These are phyloP conservation scores for Nelumbo lutea DNA, from an alignment of 164 flowering plant species.

Conservation along the genomic window DNA sequence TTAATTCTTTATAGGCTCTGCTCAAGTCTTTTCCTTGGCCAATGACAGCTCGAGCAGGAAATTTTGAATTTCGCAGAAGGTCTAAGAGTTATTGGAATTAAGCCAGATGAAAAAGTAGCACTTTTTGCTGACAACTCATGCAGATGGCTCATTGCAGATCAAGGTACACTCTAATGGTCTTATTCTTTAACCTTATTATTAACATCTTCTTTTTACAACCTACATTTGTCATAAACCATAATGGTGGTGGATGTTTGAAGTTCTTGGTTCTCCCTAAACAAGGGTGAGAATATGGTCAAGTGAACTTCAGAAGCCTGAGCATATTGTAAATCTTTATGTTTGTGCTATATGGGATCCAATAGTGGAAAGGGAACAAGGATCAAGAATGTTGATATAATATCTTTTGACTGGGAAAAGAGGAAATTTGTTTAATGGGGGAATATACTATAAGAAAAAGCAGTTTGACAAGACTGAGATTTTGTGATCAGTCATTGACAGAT, in stretches of 20 bases:
- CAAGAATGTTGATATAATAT: no score
- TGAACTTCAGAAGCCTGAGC: no score
- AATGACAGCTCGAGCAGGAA: conserved; percentile 75
- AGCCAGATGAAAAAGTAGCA: conserved; percentile 76
- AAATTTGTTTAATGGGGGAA: no score
- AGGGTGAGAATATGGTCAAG: no score
- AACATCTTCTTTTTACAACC: background rate
- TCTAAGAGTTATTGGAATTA: conserved; percentile 69
- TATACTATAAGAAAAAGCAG: no score
- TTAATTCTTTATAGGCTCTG: background rate
- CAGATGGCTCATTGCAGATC: conserved; percentile 97
- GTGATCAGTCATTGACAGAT: no score
- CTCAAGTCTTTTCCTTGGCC: conserved; percentile 9
- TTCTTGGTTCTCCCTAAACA: background rate
- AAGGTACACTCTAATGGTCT: conserved; percentile 44
- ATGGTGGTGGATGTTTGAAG: background rate
- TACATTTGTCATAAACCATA: background rate
- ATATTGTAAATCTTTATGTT: no score
- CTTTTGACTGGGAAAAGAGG: no score
- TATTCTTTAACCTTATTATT: background rate
- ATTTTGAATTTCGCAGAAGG: conserved; percentile 87
- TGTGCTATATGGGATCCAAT: no score
- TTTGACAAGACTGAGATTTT: no score
- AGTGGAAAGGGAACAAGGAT: no score
- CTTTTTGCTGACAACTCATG: conserved; percentile 96